Percentiles rank a stretch among this genome's conserved stretches.
Conservation (phyloP, 2,329 filamentous ascomycete species). For the Sporothrix pseudoabietina region DNA sequence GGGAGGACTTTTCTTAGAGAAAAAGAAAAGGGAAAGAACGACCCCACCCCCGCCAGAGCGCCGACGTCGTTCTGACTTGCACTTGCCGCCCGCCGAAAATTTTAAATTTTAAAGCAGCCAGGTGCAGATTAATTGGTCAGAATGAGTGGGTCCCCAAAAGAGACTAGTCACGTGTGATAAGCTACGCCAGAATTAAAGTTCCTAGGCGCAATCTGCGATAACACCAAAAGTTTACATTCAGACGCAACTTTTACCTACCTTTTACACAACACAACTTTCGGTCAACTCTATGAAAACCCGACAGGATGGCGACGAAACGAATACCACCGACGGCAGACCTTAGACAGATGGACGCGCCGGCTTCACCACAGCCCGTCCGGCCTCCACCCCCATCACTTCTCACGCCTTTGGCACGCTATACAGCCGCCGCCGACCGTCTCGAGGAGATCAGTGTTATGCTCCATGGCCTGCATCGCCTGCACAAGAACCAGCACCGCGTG, state of each 20-base stretch:
- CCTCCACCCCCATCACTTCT: neutral
- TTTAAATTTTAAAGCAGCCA: neutral
- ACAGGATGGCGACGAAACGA: slow-evolving; percentile 7
- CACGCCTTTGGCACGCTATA: neutral
- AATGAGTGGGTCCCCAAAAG: neutral
- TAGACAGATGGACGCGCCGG: neutral
- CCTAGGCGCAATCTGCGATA: neutral
- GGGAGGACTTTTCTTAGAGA: neutral
- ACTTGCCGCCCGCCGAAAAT: neutral
- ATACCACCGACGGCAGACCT: neutral
- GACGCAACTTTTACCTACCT: neutral
- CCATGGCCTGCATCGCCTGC: slow-evolving; percentile 74
- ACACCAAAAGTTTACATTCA: slow-evolving; percentile 1
- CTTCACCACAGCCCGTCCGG: neutral
- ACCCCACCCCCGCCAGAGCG: slow-evolving; percentile 27
- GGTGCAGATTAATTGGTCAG: neutral
- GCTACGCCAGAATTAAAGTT: neutral
- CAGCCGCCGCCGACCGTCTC: slow-evolving; percentile 40
- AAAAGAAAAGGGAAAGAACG: slow-evolving; percentile 13
- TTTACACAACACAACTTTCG: neutral
- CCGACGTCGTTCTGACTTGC: neutral
- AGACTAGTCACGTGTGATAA: neutral
- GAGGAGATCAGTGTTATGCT: slow-evolving; percentile 58
- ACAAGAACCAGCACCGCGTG: slow-evolving; percentile 85
- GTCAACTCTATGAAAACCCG: neutral